Percentiles rank a stretch among this genome's conserved stretches.
These are phyloP conservation scores for Persicaria tinctoria DNA, from an alignment of 148 eudicot genomes.

Conservation along the genomic window DNA sequence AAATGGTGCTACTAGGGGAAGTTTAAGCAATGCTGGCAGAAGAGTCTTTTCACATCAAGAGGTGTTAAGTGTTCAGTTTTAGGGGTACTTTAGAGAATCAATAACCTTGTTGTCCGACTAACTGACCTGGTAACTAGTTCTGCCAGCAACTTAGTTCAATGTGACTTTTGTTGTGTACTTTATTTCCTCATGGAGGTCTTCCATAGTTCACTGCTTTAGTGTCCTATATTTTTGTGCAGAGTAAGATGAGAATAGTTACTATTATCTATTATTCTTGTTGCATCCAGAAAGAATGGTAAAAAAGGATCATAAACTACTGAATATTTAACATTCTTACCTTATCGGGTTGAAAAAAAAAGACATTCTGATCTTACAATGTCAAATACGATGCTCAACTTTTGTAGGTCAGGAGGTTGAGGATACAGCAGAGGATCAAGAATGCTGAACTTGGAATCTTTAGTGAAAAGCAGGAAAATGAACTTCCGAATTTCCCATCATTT, in stretches of 20 bases:
- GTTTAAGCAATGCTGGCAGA: neutral
- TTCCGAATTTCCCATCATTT: constrained; percentile 86
- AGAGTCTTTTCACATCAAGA: neutral
- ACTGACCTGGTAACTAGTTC: neutral
- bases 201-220: neutral
- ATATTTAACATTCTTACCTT: neutral
- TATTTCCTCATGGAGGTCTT: neutral
- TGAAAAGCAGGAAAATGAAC: constrained; percentile 76
- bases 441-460: constrained; percentile 62
- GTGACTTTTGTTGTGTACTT: neutral
- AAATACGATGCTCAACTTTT: constrained; percentile 6
- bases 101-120: neutral
- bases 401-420: constrained; percentile 85
- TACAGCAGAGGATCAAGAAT: constrained; percentile 82
- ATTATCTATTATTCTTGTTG: too few species aligned
- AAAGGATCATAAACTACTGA: too few species aligned
- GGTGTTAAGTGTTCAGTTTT: neutral
- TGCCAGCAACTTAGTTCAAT: neutral
- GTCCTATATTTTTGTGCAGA: neutral
- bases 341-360: neutral
- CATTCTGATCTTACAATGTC: neutral
- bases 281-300: too few species aligned
- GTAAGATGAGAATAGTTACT: neutral
- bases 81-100: neutral
- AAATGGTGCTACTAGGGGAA: neutral